These are phyloP conservation scores for Geotrichum candidum DNA, from an alignment of 1,139 yeast species.

Conservation along the genomic window DNA sequence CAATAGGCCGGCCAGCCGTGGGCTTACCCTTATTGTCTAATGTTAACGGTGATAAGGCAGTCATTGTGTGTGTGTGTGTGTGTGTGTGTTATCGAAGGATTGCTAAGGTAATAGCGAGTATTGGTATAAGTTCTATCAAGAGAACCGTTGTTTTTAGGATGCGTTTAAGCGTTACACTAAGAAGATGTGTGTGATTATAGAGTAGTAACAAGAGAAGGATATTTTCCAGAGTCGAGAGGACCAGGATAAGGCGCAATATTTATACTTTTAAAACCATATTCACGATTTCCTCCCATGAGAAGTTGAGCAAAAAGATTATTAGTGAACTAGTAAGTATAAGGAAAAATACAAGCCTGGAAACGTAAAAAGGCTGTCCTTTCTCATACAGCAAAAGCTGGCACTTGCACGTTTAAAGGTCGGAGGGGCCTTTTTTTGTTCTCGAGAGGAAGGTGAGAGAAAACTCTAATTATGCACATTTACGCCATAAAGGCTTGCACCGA, in stretches of 20 bases:
- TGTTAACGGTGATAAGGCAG: background rate
- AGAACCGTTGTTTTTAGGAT: too few species aligned
- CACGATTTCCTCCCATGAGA: background rate
- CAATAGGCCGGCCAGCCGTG: conserved; percentile 28
- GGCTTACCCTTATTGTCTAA: conserved; percentile 16
- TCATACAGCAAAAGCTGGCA: background rate
- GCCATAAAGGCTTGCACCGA: background rate
- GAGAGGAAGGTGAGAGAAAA: background rate
- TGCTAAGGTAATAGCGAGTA: background rate
- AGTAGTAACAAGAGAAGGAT: background rate
- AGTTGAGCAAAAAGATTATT: background rate
- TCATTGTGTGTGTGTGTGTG: background rate
- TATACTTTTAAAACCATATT: background rate
- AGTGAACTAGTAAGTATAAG: background rate
- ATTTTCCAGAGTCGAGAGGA: background rate
- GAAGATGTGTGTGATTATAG: too few species aligned
- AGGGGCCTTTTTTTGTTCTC: background rate
- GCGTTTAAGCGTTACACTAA: too few species aligned
- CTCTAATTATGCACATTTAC: background rate
- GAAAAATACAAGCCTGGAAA: background rate
- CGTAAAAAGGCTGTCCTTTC: background rate
- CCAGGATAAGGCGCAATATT: background rate
- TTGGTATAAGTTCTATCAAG: too few species aligned
- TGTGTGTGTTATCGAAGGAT: background rate
- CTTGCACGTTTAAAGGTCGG: background rate